Percentiles rank a stretch among this genome's conserved stretches.
Conservation (phyloP, 1,284 basidiomycete genomes). For the Cryptococcus sp. region DNA sequence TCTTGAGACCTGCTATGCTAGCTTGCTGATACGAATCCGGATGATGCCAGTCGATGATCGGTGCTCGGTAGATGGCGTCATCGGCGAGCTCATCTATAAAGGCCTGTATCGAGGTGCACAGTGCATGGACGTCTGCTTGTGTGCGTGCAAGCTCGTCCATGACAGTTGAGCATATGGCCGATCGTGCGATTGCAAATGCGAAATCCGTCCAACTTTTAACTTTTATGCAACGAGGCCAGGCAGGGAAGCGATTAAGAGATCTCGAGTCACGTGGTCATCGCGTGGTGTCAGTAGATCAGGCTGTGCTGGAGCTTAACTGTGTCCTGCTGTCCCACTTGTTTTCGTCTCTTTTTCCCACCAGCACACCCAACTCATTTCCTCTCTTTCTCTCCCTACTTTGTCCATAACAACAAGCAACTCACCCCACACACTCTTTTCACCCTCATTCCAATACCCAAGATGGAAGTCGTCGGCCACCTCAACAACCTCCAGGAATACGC, state of each 20-base stretch:
- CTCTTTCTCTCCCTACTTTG: not conserved
- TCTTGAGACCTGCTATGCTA: conserved; percentile 35
- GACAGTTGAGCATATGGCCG: not conserved
- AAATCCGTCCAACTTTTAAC: too few relatives aligned
- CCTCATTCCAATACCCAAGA: conserved; percentile 14
- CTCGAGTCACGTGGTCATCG: too few relatives aligned
- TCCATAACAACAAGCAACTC: not conserved
- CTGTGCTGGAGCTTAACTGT: too few relatives aligned
- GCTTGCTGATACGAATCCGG: conserved; percentile 36
- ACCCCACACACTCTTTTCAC: not conserved
- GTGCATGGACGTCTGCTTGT: conserved; percentile 10
- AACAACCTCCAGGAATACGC: conserved; percentile 68
- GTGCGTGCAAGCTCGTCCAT: conserved; percentile 15
- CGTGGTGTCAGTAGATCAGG: too few relatives aligned
- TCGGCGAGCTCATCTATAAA: conserved; percentile 21
- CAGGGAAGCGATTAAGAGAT: too few relatives aligned
- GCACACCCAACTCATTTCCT: too few relatives aligned
- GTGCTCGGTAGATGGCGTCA: conserved; percentile 30
- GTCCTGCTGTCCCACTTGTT: too few relatives aligned
- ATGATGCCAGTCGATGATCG: conserved; percentile 46
- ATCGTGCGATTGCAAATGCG: too few relatives aligned
- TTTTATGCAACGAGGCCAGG: too few relatives aligned
- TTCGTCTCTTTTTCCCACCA: too few relatives aligned
- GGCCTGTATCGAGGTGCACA: conserved; percentile 7
- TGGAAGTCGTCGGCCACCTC: conserved; percentile 45